Conservation (phyloP, 1,139 yeast species). For the Nadsonia commutata region DNA sequence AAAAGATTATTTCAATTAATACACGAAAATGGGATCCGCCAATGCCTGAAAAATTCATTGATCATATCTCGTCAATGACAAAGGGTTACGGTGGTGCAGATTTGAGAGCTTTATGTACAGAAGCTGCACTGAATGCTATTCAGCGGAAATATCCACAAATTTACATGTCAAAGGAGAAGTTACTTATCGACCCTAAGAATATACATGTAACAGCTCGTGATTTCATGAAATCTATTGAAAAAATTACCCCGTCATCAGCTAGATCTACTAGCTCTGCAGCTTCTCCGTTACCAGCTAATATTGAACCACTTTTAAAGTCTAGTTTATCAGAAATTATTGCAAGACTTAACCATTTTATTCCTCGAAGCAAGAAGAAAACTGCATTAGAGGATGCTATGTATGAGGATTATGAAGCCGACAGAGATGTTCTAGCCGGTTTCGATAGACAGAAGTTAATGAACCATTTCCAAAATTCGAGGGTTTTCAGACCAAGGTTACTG, state of each 20-base stretch:
- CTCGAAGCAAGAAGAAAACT: conserved; percentile 42
- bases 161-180: conserved; percentile 60
- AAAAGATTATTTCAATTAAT: conserved; percentile 66
- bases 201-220: conserved; percentile 75
- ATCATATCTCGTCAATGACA: conserved; percentile 61
- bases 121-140: conserved; percentile 83
- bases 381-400: conserved; percentile 59
- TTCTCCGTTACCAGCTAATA: conserved; percentile 62
- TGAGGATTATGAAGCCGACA: conserved; percentile 38
- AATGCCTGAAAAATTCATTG: conserved; percentile 40
- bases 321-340: conserved; percentile 34
- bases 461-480: conserved; percentile 41
- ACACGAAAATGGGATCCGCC: conserved; percentile 84
- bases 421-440: conserved; percentile 53
- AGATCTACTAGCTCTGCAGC: conserved; percentile 66
- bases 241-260: conserved; percentile 84
- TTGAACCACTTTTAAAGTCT: conserved; percentile 44
- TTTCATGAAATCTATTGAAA: conserved; percentile 73
- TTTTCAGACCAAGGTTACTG: conserved; percentile 70
- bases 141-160: conserved; percentile 92
- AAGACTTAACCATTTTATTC: conserved; percentile 46
- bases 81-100: conserved; percentile 99
- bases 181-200: conserved; percentile 53
- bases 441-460: conserved; percentile 38
- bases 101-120: conserved; percentile 84